Evolutionary conservation across 2,329 filamentous ascomycete species (phyloP), one percentile per base, ranked within the genome.

Genomic region (Calycina herbarum): DNA sequence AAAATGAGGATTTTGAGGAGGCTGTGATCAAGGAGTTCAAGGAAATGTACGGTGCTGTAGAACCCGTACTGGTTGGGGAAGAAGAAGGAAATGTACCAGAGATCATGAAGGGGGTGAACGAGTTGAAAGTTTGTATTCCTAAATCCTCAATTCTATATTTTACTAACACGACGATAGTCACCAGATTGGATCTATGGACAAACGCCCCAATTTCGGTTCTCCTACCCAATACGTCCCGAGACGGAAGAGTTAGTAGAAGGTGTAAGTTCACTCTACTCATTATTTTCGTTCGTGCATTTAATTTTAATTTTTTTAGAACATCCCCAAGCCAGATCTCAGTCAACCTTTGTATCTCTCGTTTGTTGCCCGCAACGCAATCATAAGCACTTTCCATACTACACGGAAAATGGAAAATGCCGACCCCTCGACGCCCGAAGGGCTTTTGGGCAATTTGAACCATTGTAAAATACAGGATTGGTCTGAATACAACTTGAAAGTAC

Each of bases 11-110:
- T 57, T 76, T 77, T 48, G 75, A 84, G 62, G 77, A 78, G 1
- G 86, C 84, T 11, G 87, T 92, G 1, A 79, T 87, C 31, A 77
- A 78, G 6, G 85, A 91, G 75, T 97, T 97, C 77, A 78, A 77
- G 6, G 71, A 72, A 17, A 86, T 94, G 82, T 94, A 97, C 76
- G 82, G 82, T 2, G 69, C 71, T 63, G 64, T 73, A 4, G 76
- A 80, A 62, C 57, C 61, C 35, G 33, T 63, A 20, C 38, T 40
- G 24, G 58, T 61, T 35, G 59, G 65, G 51, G 64, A 63, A 61
- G 63, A 66, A 63, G 62, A 68, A 62, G 33, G 58, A 24, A 24
- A 38, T 1, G 54, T 61, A 6, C 57, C 57, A 6, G 63, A 61
- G 40, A 65, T 67, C 40, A 35, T 20, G 29, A 31, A 61, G 35